Evolutionary conservation across 2,329 filamentous ascomycete species (phyloP), one percentile per base, ranked within the genome.

Genomic region (Celoporthe dispersa): DNA sequence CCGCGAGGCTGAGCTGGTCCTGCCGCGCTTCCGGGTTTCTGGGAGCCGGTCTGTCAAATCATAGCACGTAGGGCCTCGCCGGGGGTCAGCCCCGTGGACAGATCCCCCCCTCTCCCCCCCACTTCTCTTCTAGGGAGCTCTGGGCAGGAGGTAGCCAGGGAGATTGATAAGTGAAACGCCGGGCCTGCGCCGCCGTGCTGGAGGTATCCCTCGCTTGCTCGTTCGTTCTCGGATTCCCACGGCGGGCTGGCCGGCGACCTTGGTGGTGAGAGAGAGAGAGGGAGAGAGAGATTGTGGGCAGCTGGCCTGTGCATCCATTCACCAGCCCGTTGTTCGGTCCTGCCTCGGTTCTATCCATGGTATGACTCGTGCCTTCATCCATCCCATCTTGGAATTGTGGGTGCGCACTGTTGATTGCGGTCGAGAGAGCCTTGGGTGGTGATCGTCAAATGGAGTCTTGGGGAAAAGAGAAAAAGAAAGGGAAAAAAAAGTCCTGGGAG

Each of bases 21-120:
- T 39, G 35, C 60, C 48, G 9, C 25, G 11, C 14, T 28, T 25
- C 51, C 51, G 14, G 14, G 3, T 14, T 28, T 55, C 25, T 55
- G 2, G 41, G 14, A n/a, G 25, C 25, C 31, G 25, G 25, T 28
- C 25, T 57, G 28, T 57, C 53, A 31, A 16, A 31, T 57, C n/a
- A 57, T 28, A 16, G 12, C n/a, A n/a, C n/a, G n/a, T 22, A 31
- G 9, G 3, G 12, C 25, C 53, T 31, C 53, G 14, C n/a, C 59
- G 33, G 65, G 44, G 64, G 39, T 64, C 51, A 70, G 65, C 65
- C 68, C 68, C 68, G 68, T 25, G 59, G 33, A 37, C n/a, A 53
- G n/a, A 3, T 14, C 25, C 12, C 25, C 4, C 25, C 12, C 12
- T 2, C 25, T 25, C 25, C n/a, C 4, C 3, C 14, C 25, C 25